Evolutionary conservation across 2,329 filamentous ascomycete genomes (phyloP), one percentile per base, ranked within the genome.

Genomic region (Phialophora tarda): DNA sequence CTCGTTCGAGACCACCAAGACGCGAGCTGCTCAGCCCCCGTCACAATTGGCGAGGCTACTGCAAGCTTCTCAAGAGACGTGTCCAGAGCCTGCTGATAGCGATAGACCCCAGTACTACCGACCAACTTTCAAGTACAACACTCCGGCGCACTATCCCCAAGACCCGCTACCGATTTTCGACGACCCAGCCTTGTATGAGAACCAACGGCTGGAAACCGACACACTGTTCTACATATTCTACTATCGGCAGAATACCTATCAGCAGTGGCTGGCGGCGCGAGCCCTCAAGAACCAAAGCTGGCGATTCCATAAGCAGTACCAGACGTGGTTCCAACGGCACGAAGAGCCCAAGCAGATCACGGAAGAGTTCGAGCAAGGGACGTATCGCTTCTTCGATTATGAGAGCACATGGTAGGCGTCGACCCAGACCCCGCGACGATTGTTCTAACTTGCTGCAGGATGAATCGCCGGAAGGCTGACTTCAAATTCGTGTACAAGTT

Each of bases 401-500:
- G 95, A 99, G 81, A 96, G 92, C 79, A 99, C 95, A 76, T 99
- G 95, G 95, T 97, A 81, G 80, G 91, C 83, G 48, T 61, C 64
- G 30, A 56, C 48, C 38, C 69, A 50, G 50, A 58, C 28, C 30
- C 38, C 24, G 71, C 58, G 71, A 65, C 32, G 44, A 41, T 66
- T 50, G 71, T 68, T 65, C 65, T 69, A 71, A 69, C 63, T 30
- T 53, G 14, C 17, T 67, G 47, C 75, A 97, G 94, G 94, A 98
- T 98, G 94, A 98, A 98, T 80, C 91, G 94, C 72, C 85, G 94
- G 77, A 97, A 98, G 83, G 93, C 92, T 64, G 94, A 98, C 78
- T 98, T 98, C 84, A 96, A 96, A 81, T 98, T 98, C 80, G 91
- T 92, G 67, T 98, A 98, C 84, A 96, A 96, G 81, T 98, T 95